Evolutionary conservation across 2,329 filamentous ascomycete genomes (phyloP), one percentile per base, ranked within the genome.

Genomic region (Fusarium torreyae): DNA sequence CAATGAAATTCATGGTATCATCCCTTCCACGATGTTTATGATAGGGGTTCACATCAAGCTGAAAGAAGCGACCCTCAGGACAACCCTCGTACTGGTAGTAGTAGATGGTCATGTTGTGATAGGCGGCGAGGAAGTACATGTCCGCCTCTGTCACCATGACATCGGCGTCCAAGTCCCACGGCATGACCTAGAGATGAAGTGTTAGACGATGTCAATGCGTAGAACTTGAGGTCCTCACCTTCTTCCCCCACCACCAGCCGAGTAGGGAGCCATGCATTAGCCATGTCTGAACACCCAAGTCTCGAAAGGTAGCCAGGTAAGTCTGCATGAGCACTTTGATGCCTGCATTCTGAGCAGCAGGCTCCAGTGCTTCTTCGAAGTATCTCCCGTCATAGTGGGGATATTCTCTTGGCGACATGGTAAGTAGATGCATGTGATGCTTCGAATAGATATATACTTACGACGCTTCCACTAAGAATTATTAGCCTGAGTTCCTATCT

Each of bases 231-330:
- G 44, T 31, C 66, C 71, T 75, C 76, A 80, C 81, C 76, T 81
- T 82, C 48, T 83, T 83, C 72, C 93, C 93, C 92, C 92, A 95
- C 92, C 92, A 95, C 93, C 93, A 96, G 8, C 92, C 93, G 33
- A 96, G 82, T 31, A 95, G 81, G n/a, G 91, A 92, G n/a, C 92
- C 91, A 75, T 95, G 92, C 74, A 93, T 92, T 63, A 95, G 87
- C 93, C 93, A 95, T 7, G 92, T 94, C 77, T 94, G 90, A 60
- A 94, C 78, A 3, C 88, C 86, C 31, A 92, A 83, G 38, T 88
- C 85, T 49, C 84, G 81, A 74, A 92, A 91, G 31, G 90, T 92
- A 42, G 86, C 82, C 48, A 95, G 83, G 77, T 94, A 95, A 28
- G 92, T 89, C 72, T 90, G 88, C 53, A 94, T 85, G 71, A 95